Conservation (phyloP, 1,139 yeast genomes). For the Insectozyma bohioensis region DNA sequence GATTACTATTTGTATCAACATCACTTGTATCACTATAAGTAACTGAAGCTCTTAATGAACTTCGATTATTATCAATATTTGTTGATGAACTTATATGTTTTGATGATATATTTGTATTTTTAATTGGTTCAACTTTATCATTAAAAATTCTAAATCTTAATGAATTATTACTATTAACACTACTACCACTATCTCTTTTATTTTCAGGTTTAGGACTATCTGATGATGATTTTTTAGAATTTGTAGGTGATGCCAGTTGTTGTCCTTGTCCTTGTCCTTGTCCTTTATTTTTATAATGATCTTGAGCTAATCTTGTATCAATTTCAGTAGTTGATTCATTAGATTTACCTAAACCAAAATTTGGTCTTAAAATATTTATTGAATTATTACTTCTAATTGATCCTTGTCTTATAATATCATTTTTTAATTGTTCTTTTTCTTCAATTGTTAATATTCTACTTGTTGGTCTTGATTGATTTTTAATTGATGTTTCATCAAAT, state of each 20-base stretch:
- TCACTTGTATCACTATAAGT: conserved; percentile 18
- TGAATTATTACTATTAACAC: conserved; percentile 6
- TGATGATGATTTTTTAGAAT: conserved; percentile 4
- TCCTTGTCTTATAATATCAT: conserved; percentile 12
- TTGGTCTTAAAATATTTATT: conserved; percentile 2
- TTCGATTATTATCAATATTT: conserved; percentile 8
- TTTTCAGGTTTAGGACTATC: conserved; percentile 4
- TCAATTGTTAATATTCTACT: conserved; percentile 5
- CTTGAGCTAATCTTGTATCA: conserved; percentile 7
- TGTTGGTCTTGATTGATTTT: conserved; percentile 8
- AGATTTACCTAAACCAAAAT: conserved; percentile 2
- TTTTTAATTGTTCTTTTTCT: conserved; percentile 9
- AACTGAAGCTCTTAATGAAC: conserved; percentile 10
- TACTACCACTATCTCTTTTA: conserved; percentile 7
- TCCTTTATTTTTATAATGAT: conserved; percentile 2
- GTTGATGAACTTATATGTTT: conserved; percentile 10
- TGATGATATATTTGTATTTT: conserved; percentile 4
- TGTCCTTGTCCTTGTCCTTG: conserved; percentile 2
- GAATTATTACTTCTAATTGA: conserved; percentile 6
- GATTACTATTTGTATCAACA: conserved; percentile 14
- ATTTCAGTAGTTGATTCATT: conserved; percentile 3
- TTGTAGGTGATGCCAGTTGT: conserved; percentile 7
- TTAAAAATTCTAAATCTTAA: conserved; percentile 7
- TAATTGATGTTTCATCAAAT: conserved; percentile 23
- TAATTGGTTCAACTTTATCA: conserved; percentile 11